These are phyloP conservation scores for Penicillium daleae DNA, from an alignment of 495 filamentous ascomycete genomes.

Conservation along the genomic window DNA sequence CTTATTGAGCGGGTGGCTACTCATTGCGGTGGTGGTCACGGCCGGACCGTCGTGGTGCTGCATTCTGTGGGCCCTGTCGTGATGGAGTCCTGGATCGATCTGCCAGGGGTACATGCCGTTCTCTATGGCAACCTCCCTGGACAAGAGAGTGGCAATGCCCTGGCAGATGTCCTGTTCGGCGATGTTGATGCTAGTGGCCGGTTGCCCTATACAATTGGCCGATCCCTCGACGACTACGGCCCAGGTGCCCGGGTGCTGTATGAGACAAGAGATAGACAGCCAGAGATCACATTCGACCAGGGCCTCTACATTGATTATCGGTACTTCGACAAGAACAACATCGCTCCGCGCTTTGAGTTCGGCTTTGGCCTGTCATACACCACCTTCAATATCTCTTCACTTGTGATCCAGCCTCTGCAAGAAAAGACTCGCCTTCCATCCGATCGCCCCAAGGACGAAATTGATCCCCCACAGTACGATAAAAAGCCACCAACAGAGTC, in stretches of 20 bases:
- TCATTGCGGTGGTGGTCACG: constrained; percentile 67
- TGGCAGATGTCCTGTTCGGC: constrained; percentile 85
- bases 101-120: constrained; percentile 78
- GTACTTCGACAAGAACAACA: constrained; percentile 78
- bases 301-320: constrained; percentile 90
- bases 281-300: constrained; percentile 84
- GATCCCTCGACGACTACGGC: constrained; percentile 79
- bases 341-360: constrained; percentile 70
- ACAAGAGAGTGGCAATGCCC: constrained; percentile 84
- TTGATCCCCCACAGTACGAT: constrained; percentile 66
- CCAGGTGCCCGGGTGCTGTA: constrained; percentile 76
- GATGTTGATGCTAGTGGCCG: constrained; percentile 83
- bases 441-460: constrained; percentile 55
- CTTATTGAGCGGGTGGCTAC: constrained; percentile 72
- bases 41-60: constrained; percentile 80
- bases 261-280: constrained; percentile 68
- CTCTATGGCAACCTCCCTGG: constrained; percentile 87
- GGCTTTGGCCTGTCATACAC: constrained; percentile 80
- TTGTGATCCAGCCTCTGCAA: constrained; percentile 57
- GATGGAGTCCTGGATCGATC: constrained; percentile 82
- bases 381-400: constrained; percentile 68
- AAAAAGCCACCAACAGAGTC: constrained; percentile 56
- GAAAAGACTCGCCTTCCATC: constrained; percentile 64
- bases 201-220: constrained; percentile 89
- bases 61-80: constrained; percentile 89